Percentiles rank a stretch among this genome's conserved stretches.
Evolutionary conservation across 805 yeast species (phyloP).

Genomic region (Pichia ethanolica): DNA sequence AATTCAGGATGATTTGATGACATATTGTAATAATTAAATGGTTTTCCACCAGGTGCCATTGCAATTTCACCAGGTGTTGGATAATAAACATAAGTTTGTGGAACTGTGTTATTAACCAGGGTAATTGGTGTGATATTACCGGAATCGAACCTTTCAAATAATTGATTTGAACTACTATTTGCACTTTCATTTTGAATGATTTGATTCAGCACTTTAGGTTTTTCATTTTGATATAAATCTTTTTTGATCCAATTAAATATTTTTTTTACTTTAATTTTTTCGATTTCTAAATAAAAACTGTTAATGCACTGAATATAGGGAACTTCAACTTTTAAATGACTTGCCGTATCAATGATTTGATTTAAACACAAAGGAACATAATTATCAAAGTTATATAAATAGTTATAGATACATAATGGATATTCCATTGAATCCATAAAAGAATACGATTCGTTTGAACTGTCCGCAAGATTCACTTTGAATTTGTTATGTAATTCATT

Average conservation of each 20-base stretch:
- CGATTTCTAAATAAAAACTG: constrained; percentile 18
- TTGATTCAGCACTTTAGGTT: not conserved
- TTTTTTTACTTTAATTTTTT: constrained; percentile 9
- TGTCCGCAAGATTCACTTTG: constrained; percentile 2
- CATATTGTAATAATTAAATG: not conserved
- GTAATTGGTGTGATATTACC: constrained; percentile 3
- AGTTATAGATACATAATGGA: constrained; percentile 18
- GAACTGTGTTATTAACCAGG: constrained; percentile 4
- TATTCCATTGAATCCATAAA: constrained; percentile 3
- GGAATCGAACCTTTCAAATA: not conserved
- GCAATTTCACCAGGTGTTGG: not conserved
- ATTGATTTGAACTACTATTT: not conserved
- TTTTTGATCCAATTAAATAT: constrained; percentile 18
- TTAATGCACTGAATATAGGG: constrained; percentile 20
- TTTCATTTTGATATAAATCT: not conserved
- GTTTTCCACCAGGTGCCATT: not conserved
- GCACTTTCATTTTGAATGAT: not conserved
- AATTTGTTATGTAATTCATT: constrained; percentile 13
- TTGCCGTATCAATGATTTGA: constrained; percentile 16
- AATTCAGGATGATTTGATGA: not conserved
- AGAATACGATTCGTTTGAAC: no score
- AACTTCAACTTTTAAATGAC: constrained; percentile 6
- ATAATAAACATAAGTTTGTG: constrained; percentile 1
- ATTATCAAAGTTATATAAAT: constrained; percentile 14
- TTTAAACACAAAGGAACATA: constrained; percentile 14